These are phyloP conservation scores for Diophrys sp. DNA, from an alignment of 73 alveolate genomes.

Conservation along the genomic window DNA sequence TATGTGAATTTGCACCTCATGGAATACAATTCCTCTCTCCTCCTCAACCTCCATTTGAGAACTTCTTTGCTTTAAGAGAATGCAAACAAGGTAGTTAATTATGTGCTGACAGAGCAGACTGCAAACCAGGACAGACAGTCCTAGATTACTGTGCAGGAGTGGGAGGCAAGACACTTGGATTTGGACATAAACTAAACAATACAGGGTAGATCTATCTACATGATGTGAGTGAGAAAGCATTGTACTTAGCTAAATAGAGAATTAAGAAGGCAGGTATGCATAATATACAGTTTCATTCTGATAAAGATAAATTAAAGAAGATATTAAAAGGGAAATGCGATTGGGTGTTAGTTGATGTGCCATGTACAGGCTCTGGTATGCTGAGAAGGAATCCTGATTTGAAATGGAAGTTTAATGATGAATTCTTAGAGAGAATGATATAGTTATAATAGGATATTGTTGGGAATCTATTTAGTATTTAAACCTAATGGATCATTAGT, in stretches of 20 bases:
- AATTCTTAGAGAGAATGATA: conserved; percentile 49
- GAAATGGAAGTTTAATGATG: conserved; percentile 69
- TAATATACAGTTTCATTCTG: conserved; percentile 54
- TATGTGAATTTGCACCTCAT: conserved; percentile 59
- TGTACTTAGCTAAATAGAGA: conserved; percentile 68
- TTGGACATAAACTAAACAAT: conserved; percentile 47
- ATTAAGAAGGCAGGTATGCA: conserved; percentile 70
- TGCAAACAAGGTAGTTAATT: conserved; percentile 68
- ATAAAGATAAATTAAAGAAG: conserved; percentile 41
- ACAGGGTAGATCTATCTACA: conserved; percentile 61
- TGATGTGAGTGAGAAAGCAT: conserved; percentile 65
- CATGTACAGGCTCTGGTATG: conserved; percentile 79
- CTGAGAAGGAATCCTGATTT: conserved; percentile 84
- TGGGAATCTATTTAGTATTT: conserved; percentile 49
- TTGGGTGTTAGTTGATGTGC: conserved; percentile 85
- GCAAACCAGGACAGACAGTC: conserved; percentile 69
- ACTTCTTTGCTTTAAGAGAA: conserved; percentile 59
- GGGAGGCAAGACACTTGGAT: conserved; percentile 67
- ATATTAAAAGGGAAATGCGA: conserved; percentile 74
- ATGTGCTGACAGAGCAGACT: conserved; percentile 72
- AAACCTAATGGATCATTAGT: conserved; percentile 66
- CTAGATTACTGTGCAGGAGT: conserved; percentile 78
- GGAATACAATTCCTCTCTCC: conserved; percentile 58
- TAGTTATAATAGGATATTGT: conserved; percentile 51
- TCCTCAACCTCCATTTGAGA: conserved; percentile 38